Base-by-base conservation (phyloP, 495 filamentous ascomycete genomes). In the Aspergillus biplanus region DNA sequence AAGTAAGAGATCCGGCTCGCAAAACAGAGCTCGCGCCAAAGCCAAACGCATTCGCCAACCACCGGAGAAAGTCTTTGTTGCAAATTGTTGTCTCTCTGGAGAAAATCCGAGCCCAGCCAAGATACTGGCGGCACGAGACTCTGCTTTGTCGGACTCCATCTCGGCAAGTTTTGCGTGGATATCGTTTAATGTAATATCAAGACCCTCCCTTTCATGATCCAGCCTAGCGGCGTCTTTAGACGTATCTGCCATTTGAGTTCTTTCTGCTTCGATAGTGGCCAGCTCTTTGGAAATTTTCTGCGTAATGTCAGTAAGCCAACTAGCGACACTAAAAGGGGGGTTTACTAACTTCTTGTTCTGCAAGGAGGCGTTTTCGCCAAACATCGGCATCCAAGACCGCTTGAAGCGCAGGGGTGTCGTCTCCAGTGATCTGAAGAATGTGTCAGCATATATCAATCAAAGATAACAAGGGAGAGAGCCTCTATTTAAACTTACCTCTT, bases 41-140 rank as follows among this genome's bases (percentile, higher is more conserved):
- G 95, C 95, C 58, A 99, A 81, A 83, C 95, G 88, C 95, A 99
- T 99, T 77, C 95, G 87, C 95, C 95, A 99, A 90, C 95, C 95
- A 83, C 95, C 95, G 44, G 95, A 99, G 81, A 99, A 99, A 16
- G 93, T 98, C 82, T 91, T 97, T 47, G 95, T 99, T 13, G 95
- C 88, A 66, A 85, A 93, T 63, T 96, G 90, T 69, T 99, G 95
- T 32, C 93, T 84, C 73, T 99, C 96, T 42, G 89, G 76, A 0
- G 96, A 97, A 85, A 99, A 99, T 65, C 95, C 95, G 53, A 99
- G 86, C 84, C 95, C 95, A 34, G 96, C 96, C 59, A 99, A 82
- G 68, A 99, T 99, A 70, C 90, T 96, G 12, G 95, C 95, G 7
- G 95, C 95, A 70, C 96, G 83, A 61, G 96, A 90, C 70, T 98